Evolutionary conservation across 768 basidiomycete genomes (phyloP).

Genomic region (Vishniacozyma victoriae): DNA sequence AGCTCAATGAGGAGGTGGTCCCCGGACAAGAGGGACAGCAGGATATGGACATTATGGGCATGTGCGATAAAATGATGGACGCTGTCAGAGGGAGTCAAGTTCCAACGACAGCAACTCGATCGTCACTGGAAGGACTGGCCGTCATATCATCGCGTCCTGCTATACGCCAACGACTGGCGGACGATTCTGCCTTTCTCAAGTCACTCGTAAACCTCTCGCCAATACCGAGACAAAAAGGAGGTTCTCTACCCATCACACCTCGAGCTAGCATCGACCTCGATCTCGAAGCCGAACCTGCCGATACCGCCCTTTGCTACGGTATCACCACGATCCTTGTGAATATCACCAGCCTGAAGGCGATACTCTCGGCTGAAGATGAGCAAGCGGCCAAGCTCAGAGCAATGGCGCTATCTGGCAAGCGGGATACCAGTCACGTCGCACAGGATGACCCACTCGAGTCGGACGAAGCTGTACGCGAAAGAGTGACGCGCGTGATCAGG

Average conservation of each 20-base stretch:
- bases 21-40: slow-evolving; percentile 23
- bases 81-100: slow-evolving; percentile 46
- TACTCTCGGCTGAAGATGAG: slow-evolving; percentile 69
- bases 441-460: slow-evolving; percentile 56
- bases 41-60: slow-evolving; percentile 47
- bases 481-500: slow-evolving; percentile 57
- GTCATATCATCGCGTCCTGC: slow-evolving; percentile 64
- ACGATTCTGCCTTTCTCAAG: slow-evolving; percentile 54
- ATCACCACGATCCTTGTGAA: slow-evolving; percentile 69
- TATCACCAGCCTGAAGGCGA: slow-evolving; percentile 64
- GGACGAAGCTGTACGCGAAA: slow-evolving; percentile 59
- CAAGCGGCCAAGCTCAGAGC: slow-evolving; percentile 72
- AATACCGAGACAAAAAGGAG: slow-evolving; percentile 6
- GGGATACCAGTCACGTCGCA: slow-evolving; percentile 10
- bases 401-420: slow-evolving; percentile 57
- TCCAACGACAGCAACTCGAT: slow-evolving; percentile 44
- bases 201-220: slow-evolving; percentile 22
- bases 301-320: slow-evolving; percentile 63
- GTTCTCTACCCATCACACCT: slow-evolving; percentile 34
- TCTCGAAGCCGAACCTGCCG: slow-evolving; percentile 4
- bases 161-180: slow-evolving; percentile 61
- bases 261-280: slow-evolving; percentile 19
- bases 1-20: slow-evolving; percentile 58
- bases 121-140: slow-evolving; percentile 73
- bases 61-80: slow-evolving; percentile 57